A percentile compares a stretch with the other conserved stretches of the same genome.
Conservation (phyloP, 2,329 filamentous ascomycete species). For the Metarhizium robertsii region DNA sequence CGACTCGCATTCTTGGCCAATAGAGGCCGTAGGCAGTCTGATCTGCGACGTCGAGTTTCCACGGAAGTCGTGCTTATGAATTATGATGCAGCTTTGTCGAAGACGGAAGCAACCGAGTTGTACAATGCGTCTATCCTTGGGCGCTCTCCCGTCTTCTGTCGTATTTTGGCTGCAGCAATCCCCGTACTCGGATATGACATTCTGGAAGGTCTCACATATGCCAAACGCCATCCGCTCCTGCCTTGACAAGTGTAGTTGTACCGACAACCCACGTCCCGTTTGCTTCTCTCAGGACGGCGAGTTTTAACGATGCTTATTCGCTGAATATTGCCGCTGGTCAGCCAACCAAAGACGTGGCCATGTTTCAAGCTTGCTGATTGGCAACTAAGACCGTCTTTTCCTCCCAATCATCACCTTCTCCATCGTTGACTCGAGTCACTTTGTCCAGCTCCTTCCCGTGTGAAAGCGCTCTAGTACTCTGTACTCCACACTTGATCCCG, state of each 20-base stretch:
- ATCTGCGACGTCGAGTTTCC: background rate
- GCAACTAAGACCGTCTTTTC: background rate
- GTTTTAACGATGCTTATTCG: conserved; percentile 12
- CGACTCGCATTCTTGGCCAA: background rate
- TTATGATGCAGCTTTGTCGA: background rate
- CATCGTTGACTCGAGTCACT: background rate
- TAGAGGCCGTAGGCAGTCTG: background rate
- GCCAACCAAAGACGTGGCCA: conserved; percentile 3
- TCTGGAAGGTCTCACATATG: background rate
- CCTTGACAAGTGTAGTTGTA: background rate
- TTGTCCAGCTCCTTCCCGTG: conserved; percentile 2
- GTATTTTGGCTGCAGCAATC: background rate
- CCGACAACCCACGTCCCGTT: background rate
- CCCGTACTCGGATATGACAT: background rate
- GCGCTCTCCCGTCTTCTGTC: background rate
- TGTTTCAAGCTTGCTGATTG: conserved; percentile 5
- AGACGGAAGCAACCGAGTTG: background rate
- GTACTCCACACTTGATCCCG: background rate
- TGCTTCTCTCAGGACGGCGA: background rate
- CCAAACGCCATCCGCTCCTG: background rate
- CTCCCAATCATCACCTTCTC: conserved; percentile 3
- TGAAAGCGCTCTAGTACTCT: background rate
- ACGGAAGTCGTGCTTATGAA: background rate
- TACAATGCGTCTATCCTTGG: background rate
- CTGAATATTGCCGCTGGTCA: background rate